Conservation (phyloP, 2,329 filamentous ascomycete genomes). For the Pseudofabraea citricarpa region DNA sequence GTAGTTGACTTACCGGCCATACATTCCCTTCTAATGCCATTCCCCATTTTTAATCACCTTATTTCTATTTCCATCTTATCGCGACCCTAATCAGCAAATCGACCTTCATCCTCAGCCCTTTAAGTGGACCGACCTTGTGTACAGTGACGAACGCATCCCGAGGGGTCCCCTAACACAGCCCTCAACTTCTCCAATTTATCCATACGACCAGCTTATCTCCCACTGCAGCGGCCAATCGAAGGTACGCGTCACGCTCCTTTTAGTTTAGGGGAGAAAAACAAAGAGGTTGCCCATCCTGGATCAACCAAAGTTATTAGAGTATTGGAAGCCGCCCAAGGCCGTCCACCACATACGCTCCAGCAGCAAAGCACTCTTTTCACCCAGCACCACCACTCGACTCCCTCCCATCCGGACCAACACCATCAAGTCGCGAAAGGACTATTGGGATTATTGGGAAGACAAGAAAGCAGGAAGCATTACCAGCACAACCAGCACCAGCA, state of each 20-base stretch:
- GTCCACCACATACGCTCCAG: constrained; percentile 16
- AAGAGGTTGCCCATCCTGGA: constrained; percentile 9
- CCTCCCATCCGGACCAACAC: not conserved
- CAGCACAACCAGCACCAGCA: not conserved
- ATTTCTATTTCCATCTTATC: too few relatives aligned
- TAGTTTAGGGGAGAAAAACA: too few relatives aligned
- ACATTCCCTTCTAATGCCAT: too few relatives aligned
- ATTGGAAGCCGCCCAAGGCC: constrained; percentile 20
- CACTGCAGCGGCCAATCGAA: not conserved
- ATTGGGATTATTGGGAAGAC: constrained; percentile 1
- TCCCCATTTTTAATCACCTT: too few relatives aligned
- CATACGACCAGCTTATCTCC: not conserved
- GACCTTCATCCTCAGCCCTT: not conserved
- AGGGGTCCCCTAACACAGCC: not conserved
- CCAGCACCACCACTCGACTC: not conserved
- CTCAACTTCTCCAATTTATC: not conserved
- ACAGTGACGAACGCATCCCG: too few relatives aligned
- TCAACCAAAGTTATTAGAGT: constrained; percentile 15
- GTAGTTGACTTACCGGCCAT: too few relatives aligned
- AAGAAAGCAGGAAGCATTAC: not conserved
- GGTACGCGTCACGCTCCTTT: too few relatives aligned
- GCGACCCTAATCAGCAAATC: too few relatives aligned
- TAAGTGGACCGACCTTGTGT: not conserved
- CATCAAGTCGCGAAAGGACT: not conserved
- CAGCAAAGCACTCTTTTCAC: constrained; percentile 10